Percentiles rank a stretch among this genome's conserved stretches.
These are phyloP conservation scores for Choanephora cucurbitarum DNA, from an alignment of 371 early-diverging fungal species.

Conservation along the genomic window DNA sequence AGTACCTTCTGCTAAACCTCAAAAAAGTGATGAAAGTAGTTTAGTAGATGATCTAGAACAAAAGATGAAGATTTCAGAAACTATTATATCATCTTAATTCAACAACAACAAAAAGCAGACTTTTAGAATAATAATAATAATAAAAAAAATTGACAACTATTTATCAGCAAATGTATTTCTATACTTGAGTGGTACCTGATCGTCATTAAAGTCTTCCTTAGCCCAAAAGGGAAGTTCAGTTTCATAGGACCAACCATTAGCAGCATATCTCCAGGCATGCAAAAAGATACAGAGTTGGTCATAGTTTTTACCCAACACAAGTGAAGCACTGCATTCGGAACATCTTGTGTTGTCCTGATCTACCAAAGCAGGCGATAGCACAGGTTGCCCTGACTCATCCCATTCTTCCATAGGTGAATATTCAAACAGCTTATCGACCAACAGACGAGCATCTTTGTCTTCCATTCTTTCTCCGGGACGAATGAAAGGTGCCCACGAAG, in stretches of 20 bases:
- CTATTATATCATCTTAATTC: too few relatives aligned
- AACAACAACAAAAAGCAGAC: too few relatives aligned
- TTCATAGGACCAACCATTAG: constrained; percentile 71
- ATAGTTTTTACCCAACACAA: constrained; percentile 68
- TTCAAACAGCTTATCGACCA: constrained; percentile 30
- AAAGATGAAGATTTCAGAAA: neutral
- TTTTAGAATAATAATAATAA: too few relatives aligned
- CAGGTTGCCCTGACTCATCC: constrained; percentile 12
- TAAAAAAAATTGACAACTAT: constrained; percentile 1
- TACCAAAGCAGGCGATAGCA: neutral
- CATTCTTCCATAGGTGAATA: constrained; percentile 32
- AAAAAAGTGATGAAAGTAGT: constrained; percentile 1
- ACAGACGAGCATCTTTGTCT: constrained; percentile 18
- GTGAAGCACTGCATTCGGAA: constrained; percentile 52
- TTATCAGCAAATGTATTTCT: constrained; percentile 7
- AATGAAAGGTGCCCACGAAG: constrained; percentile 68
- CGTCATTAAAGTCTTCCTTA: constrained; percentile 32
- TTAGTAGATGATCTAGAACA: neutral
- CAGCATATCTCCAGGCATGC: constrained; percentile 80
- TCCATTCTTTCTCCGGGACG: constrained; percentile 27
- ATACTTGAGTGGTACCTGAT: constrained; percentile 17
- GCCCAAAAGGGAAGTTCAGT: constrained; percentile 87
- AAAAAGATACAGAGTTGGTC: constrained; percentile 84
- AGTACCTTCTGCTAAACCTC: neutral
- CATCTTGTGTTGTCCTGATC: constrained; percentile 28